phyloP scores from a whole-genome alignment of 139 green algal species.

The Diplosphaera chodatii region DNA sequence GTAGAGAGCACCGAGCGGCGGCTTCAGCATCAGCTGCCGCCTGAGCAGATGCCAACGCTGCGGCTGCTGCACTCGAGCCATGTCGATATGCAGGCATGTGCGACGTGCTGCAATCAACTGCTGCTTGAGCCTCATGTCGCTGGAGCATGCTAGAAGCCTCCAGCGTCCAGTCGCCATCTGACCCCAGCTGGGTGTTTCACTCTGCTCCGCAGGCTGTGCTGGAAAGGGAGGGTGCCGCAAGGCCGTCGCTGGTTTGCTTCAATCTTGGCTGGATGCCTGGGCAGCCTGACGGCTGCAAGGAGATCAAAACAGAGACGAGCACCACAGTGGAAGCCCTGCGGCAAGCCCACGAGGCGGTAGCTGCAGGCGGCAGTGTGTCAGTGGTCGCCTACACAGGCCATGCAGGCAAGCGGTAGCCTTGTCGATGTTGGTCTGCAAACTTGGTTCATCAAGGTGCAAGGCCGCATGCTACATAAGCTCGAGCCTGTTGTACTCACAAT shows the following conservation, averaged over 20 bases:
- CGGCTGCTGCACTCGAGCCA: constrained; percentile 26
- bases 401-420: constrained; percentile 21
- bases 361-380: constrained; percentile 32
- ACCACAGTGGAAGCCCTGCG: constrained; percentile 45
- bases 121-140: no score
- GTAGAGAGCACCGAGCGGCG: background rate
- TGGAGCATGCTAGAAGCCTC: no score
- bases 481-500: background rate
- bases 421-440: no score
- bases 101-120: no score
- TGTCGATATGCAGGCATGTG: constrained; percentile 11
- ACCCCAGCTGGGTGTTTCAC: no score
- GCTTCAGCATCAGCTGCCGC: background rate
- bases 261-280: constrained; percentile 48
- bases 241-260: constrained; percentile 32
- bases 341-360: constrained; percentile 36
- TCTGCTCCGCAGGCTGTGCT: background rate
- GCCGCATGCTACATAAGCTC: background rate
- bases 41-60: background rate
- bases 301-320: constrained; percentile 18
- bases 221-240: constrained; percentile 4
- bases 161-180: no score
- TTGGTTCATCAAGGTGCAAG: no score
- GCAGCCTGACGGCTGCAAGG: constrained; percentile 48
- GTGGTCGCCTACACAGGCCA: constrained; percentile 59